Base-by-base conservation (phyloP, 129 eudicot genomes). In the Lactuca sativa region DNA sequence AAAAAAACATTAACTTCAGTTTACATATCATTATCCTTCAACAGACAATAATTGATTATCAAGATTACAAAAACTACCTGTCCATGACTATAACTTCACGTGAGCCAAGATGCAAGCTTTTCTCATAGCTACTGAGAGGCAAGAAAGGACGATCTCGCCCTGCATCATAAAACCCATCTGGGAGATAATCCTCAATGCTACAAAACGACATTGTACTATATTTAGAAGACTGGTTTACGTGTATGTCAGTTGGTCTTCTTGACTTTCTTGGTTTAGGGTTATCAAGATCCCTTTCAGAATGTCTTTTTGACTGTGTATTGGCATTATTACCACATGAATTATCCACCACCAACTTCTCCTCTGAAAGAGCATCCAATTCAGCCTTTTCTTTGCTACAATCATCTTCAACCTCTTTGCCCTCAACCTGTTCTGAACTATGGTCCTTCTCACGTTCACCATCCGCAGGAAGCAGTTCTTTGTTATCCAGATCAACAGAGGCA, bases 161-260 rank as follows among this genome's bases (percentile, higher is more conserved):
- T 9, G 97, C 99, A 72, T 93, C 99, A 87, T 90, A 93, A 81
- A 93, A 93, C 4, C 99, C 99, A 85, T 93, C 99, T 63, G 93
- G 87, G 51, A 93, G 77, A 75, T 71, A 60, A 62, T 93, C 99
- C 36, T 79, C 84, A 59, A 74, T 70, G 56, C 97, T 78, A 78
- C 99, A 93, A 64, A 87, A 87, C 1, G 99, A 93, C 81, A 56
- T 71, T 32, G 73, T 68, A 69, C 87, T 93, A 56, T 93, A 93
- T 63, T 87, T 88, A 62, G 72, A 64, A 7, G 97, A 90, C 59
- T 87, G 2, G 61, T 81, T 80, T 67, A 72, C 37, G 56, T 76
- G 82, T 64, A 66, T 75, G 30, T 77, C 84, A 32, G 73, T 64
- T 70, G 88, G 86, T 77, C 76, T 89, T 44, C 82, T 69, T 51